phyloP scores from a whole-genome alignment of 129 eudicot species.

The Escallonia herrerae region DNA sequence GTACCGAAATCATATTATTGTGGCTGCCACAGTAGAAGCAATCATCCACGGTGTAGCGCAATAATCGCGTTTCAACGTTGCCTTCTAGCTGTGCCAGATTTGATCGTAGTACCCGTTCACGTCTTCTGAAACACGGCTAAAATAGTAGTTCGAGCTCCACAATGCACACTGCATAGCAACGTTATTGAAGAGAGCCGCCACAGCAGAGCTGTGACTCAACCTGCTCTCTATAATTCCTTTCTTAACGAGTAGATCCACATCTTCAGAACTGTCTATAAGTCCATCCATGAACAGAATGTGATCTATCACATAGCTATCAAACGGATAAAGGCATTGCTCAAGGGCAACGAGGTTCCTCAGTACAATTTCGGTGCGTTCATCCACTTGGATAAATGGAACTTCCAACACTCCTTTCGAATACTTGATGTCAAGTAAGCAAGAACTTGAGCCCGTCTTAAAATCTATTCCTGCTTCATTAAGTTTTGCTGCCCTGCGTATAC shows the following conservation, averaged over 20 bases:
- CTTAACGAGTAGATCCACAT: conserved; percentile 19
- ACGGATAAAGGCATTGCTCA: conserved; percentile 12
- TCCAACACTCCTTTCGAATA: conserved; percentile 13
- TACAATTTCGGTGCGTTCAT: conserved; percentile 1
- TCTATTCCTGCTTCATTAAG: conserved; percentile 17
- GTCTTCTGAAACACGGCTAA: not conserved
- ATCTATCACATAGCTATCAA: conserved; percentile 12
- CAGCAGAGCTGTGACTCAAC: conserved; percentile 8
- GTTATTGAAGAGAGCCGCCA: conserved; percentile 7
- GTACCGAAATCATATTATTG: too few relatives aligned
- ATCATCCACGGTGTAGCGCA: conserved; percentile 16
- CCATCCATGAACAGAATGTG: conserved; percentile 17
- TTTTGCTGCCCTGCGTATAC: conserved; percentile 6
- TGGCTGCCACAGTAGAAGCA: conserved; percentile 1
- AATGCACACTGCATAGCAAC: not conserved
- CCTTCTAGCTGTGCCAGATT: conserved; percentile 16
- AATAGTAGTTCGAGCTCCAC: conserved; percentile 2
- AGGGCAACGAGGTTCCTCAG: conserved; percentile 15
- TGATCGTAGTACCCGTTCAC: conserved; percentile 9
- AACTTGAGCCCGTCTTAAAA: not conserved
- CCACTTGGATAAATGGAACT: conserved; percentile 10
- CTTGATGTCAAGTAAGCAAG: conserved; percentile 7
- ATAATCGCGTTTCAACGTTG: conserved; percentile 9
- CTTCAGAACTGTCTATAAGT: conserved; percentile 10
- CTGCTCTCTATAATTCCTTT: conserved; percentile 12